Evolutionary conservation across 345 rosid species (phyloP), one percentile per base, ranked within the genome.

Genomic region (Eucalyptus regnans): DNA sequence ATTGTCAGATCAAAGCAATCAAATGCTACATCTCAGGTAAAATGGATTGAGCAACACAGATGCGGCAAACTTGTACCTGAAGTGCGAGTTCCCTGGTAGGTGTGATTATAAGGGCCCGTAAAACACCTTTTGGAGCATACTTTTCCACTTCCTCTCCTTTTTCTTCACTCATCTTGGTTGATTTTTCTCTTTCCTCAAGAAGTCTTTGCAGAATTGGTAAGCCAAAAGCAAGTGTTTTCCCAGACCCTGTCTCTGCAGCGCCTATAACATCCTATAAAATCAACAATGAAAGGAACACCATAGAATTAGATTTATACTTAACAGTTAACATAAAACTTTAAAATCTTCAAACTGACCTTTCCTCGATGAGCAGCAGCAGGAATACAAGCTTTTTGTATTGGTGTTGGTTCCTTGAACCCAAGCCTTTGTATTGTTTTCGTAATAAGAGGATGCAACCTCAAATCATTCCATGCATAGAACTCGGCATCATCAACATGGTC

Each of bases 141-240:
- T 91, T 95, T 87, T 92, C 95, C 31, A 93, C 96, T 93, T 91
- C 94, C 58, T 94, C 96, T 29, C 94, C 98, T 86, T 93, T 94
- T 56, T 90, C 89, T 80, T 92, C 96, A 86, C 50, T 51, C 94
- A 92, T 54, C 52, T 91, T 95, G 54, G 86, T 93, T 89, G 91
- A 94, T 85, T 98, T 98, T 86, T 95, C 99, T 83, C 91, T 91
- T 91, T 98, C 99, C 79, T 98, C 99, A 60, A 97, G 93, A 33
- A 98, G 94, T 83, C 99, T 98, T 86, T 98, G 99, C 92, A 97
- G 86, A 88, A 98, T 95, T 86, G 99, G 99, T 91, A 98, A 92
- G 89, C 99, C 99, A 93, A 98, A 98, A 89, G 99, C 98, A 91
- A 98, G 98, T 31, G 99, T 98, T 94, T 98, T 98, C 86, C 99